A percentile compares a stretch with the other conserved stretches of the same genome.
Evolutionary conservation across 140 eudicot species (phyloP).

Genomic region (Flaveria floridana): DNA sequence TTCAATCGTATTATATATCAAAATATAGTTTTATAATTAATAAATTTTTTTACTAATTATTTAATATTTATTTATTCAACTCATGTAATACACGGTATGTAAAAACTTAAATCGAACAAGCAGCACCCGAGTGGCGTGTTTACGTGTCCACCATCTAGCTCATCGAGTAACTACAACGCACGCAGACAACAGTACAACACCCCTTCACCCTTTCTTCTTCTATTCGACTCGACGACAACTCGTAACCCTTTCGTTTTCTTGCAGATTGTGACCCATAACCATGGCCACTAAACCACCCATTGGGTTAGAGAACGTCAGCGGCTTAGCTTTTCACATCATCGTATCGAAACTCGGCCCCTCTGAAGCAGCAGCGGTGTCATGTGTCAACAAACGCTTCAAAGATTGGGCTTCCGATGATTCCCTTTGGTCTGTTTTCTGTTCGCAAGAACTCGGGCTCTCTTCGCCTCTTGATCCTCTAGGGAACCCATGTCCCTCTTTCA

Average conservation of each 20-base stretch:
- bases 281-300: slow-evolving; percentile 24
- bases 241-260: neutral
- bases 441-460: slow-evolving; percentile 50
- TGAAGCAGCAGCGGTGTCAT: slow-evolving; percentile 48
- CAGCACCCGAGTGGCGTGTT: neutral
- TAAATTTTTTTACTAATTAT: too few species aligned
- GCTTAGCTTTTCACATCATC: slow-evolving; percentile 50
- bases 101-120: too few species aligned
- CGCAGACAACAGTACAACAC: neutral
- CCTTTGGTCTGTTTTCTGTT: slow-evolving; percentile 60
- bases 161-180: neutral
- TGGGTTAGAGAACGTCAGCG: slow-evolving; percentile 56
- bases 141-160: neutral
- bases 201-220: neutral
- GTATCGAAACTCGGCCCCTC: slow-evolving; percentile 51
- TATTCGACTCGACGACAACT: neutral
- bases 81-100: too few species aligned
- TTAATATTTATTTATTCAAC: too few species aligned
- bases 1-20: too few species aligned
- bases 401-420: slow-evolving; percentile 67
- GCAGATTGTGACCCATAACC: slow-evolving; percentile 3
- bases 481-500: slow-evolving; percentile 51
- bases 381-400: slow-evolving; percentile 50
- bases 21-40: too few species aligned
- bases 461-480: slow-evolving; percentile 57